phyloP scores from a whole-genome alignment of 768 basidiomycete genomes.

The Pulveroboletus sp. region DNA sequence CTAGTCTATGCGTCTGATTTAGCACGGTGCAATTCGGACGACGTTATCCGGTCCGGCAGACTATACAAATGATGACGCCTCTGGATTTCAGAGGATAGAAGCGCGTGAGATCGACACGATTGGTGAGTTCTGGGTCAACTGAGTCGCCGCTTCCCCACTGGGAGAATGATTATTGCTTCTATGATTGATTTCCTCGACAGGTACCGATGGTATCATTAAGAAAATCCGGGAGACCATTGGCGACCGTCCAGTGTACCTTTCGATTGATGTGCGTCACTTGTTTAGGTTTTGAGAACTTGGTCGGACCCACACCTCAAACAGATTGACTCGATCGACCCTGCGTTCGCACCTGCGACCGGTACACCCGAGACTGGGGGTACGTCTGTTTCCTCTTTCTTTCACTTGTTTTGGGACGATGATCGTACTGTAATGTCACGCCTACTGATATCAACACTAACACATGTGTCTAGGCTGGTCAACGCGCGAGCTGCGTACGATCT shows the following conservation, averaged over 20 bases:
- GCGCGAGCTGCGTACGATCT: conserved; percentile 71
- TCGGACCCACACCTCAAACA: conserved; percentile 17
- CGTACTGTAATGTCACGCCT: background rate
- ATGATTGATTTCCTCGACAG: conserved; percentile 28
- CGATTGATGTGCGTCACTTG: conserved; percentile 55
- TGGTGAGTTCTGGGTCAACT: conserved; percentile 37
- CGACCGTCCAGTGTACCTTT: conserved; percentile 68
- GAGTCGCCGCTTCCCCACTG: background rate
- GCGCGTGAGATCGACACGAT: conserved; percentile 82
- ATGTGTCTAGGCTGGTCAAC: conserved; percentile 55
- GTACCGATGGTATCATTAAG: conserved; percentile 70
- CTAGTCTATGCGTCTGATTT: conserved; percentile 54
- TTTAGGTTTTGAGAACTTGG: background rate
- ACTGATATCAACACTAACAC: background rate
- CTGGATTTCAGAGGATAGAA: conserved; percentile 79
- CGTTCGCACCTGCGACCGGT: conserved; percentile 78
- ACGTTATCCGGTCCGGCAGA: conserved; percentile 75
- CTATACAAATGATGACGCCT: conserved; percentile 69
- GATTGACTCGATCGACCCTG: conserved; percentile 80
- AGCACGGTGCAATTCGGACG: conserved; percentile 87
- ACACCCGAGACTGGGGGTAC: conserved; percentile 76
- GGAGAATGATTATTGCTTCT: background rate
- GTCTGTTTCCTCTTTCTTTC: background rate
- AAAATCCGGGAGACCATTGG: conserved; percentile 79
- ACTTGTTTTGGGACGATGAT: too few species aligned